These are phyloP conservation scores for Fusarium tricinctum DNA, from an alignment of 2,329 filamentous ascomycete genomes.

Conservation along the genomic window DNA sequence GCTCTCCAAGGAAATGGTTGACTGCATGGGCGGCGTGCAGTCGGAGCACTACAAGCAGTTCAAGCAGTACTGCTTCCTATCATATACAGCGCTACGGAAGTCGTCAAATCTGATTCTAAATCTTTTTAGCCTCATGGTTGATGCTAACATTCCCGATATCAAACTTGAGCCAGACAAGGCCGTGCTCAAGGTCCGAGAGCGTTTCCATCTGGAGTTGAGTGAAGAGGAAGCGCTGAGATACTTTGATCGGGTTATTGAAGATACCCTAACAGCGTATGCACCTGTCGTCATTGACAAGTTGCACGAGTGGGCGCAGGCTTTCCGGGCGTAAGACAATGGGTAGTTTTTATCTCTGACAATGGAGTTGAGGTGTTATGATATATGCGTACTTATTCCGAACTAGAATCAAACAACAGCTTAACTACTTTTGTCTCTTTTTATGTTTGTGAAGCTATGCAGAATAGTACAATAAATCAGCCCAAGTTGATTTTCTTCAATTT, in stretches of 20 bases:
- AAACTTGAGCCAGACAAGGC: conserved; percentile 92
- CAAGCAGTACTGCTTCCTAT: conserved; percentile 95
- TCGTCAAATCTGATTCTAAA: conserved; percentile 93
- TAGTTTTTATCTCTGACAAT: not conserved
- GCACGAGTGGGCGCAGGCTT: conserved; percentile 93
- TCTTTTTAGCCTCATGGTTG: conserved; percentile 95
- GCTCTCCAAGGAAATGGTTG: conserved; percentile 97
- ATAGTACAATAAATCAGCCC: not conserved
- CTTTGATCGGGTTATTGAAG: conserved; percentile 90
- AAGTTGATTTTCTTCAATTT: not conserved
- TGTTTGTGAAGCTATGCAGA: not conserved
- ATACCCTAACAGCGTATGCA: conserved; percentile 89
- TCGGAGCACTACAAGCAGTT: conserved; percentile 89
- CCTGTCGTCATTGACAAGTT: conserved; percentile 95
- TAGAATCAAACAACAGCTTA: conserved; percentile 1
- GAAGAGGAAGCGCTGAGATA: conserved; percentile 93
- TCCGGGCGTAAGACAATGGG: conserved; percentile 71
- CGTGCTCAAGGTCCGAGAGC: conserved; percentile 93
- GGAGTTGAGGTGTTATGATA: conserved; percentile 13
- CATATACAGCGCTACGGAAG: conserved; percentile 91
- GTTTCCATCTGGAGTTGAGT: conserved; percentile 90
- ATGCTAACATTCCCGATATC: conserved; percentile 97
- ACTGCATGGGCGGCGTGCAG: conserved; percentile 91
- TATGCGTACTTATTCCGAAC: not conserved
- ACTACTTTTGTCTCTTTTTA: not conserved